Conservation (phyloP, 1,139 yeast species). For the Saccharomyces hybrid region DNA sequence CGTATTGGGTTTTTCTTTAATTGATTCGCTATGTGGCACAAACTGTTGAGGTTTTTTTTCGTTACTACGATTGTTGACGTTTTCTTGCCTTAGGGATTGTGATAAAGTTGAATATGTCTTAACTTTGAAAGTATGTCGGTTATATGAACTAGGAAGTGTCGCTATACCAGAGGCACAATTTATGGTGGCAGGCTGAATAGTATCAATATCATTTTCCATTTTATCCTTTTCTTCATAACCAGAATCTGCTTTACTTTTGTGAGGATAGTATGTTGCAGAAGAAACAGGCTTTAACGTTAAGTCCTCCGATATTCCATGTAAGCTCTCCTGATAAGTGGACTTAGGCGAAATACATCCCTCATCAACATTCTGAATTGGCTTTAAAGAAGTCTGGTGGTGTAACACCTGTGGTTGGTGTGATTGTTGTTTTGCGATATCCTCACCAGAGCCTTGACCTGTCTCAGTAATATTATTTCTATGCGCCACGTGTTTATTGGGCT, state of each 20-base stretch:
- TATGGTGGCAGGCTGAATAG: conserved; percentile 3
- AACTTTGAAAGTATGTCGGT: neutral
- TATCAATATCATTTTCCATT: neutral
- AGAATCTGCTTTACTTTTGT: conserved; percentile 33
- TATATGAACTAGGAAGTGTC: neutral
- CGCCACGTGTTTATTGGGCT: neutral
- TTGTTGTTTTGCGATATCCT: neutral
- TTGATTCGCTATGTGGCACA: conserved; percentile 7
- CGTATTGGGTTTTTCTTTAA: conserved; percentile 16
- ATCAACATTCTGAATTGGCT: neutral
- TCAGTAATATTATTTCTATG: neutral
- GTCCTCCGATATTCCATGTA: conserved; percentile 7
- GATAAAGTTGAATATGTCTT: neutral
- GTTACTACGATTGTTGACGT: neutral
- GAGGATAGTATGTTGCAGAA: conserved; percentile 64
- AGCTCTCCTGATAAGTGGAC: neutral
- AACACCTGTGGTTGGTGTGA: neutral
- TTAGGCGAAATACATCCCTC: neutral
- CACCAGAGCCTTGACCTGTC: neutral
- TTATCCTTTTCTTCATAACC: conserved; percentile 3
- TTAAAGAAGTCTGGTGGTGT: neutral
- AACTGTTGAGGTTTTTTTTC: neutral
- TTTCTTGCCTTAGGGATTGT: neutral
- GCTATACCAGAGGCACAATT: neutral
- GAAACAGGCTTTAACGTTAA: conserved; percentile 45